Evolutionary conservation across 1,284 basidiomycete genomes (phyloP).

Genomic region (Moesziomyces sp.): DNA sequence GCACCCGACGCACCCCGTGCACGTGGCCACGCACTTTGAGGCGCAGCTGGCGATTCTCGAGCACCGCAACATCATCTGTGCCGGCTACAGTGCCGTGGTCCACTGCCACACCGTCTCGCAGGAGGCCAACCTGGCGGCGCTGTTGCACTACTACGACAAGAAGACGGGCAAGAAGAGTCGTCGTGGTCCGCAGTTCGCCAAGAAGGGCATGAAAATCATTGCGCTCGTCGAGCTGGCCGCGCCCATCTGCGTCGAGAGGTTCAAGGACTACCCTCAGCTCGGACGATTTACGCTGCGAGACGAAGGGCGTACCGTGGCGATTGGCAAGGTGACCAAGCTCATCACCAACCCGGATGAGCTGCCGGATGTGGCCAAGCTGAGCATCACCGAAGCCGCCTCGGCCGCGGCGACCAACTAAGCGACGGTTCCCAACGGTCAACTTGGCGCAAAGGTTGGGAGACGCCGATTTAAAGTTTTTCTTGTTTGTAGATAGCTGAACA

Average conservation of each 20-base stretch:
- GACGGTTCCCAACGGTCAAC: too few species aligned
- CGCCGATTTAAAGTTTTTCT: background rate
- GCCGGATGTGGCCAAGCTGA: conserved; percentile 58
- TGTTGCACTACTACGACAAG: conserved; percentile 68
- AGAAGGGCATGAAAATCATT: conserved; percentile 67
- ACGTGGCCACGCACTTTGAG: conserved; percentile 65
- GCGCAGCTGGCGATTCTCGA: conserved; percentile 67
- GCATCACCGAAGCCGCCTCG: conserved; percentile 33
- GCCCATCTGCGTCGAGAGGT: conserved; percentile 64
- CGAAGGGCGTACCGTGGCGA: conserved; percentile 65
- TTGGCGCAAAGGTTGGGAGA: background rate
- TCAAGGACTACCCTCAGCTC: conserved; percentile 66
- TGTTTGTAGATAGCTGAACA: background rate
- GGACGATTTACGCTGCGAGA: conserved; percentile 66
- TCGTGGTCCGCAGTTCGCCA: conserved; percentile 64
- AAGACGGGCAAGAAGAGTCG: conserved; percentile 67
- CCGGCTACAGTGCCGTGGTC: conserved; percentile 66
- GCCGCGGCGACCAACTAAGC: conserved; percentile 31
- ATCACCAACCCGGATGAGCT: conserved; percentile 50
- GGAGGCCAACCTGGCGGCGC: conserved; percentile 58
- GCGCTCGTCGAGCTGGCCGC: conserved; percentile 64
- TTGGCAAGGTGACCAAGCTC: conserved; percentile 66
- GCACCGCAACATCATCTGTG: conserved; percentile 66
- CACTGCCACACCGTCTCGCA: conserved; percentile 65
- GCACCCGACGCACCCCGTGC: conserved; percentile 59